These are phyloP conservation scores for Ajuga reptans DNA, from an alignment of 305 asterid species.

Conservation along the genomic window DNA sequence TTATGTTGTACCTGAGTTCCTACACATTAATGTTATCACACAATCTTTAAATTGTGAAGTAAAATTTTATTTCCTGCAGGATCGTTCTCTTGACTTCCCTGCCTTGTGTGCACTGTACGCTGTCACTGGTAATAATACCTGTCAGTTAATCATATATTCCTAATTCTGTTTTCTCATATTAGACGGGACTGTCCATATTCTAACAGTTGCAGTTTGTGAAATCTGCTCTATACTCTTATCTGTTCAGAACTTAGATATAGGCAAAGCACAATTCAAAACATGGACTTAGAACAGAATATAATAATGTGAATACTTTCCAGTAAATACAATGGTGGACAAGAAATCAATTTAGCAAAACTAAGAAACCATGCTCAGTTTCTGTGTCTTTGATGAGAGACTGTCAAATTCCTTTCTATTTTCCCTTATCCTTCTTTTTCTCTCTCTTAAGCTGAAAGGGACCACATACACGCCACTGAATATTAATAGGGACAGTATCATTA, in stretches of 20 bases:
- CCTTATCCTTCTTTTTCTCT: too few relatives aligned
- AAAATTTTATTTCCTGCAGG: slow-evolving; percentile 41
- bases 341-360: too few relatives aligned
- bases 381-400: too few relatives aligned
- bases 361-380: too few relatives aligned
- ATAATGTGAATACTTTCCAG: background rate
- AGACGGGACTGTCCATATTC: background rate
- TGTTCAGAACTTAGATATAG: background rate
- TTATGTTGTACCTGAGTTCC: slow-evolving; percentile 18
- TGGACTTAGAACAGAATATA: background rate
- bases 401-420: too few relatives aligned
- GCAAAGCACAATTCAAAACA: background rate
- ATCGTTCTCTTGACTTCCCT: slow-evolving; percentile 70
- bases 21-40: background rate
- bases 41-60: slow-evolving; percentile 14
- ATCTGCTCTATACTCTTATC: too few relatives aligned
- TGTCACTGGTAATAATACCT: slow-evolving; percentile 55
- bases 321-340: background rate
- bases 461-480: too few relatives aligned
- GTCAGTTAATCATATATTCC: background rate
- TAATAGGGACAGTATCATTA: too few relatives aligned
- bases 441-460: too few relatives aligned
- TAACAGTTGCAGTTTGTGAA: too few relatives aligned
- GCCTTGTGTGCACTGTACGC: slow-evolving; percentile 80
- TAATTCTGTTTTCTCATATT: background rate